A percentile compares a stretch with the other conserved stretches of the same genome.
These are phyloP conservation scores for Xylaria sp. DNA, from an alignment of 2,329 filamentous ascomycete species.

Conservation along the genomic window DNA sequence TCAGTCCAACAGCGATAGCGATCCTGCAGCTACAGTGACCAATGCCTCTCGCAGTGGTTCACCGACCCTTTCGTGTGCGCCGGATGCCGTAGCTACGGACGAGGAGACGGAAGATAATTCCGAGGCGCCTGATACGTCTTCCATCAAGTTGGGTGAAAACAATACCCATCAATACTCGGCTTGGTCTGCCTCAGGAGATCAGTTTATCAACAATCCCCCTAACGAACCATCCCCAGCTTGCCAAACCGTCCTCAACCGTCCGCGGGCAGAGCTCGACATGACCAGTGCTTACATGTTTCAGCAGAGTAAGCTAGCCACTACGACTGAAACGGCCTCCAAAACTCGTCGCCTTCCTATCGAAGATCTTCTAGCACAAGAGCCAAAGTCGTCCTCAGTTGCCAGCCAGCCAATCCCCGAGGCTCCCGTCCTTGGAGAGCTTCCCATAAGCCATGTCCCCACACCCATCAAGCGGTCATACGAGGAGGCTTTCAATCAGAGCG, in stretches of 20 bases:
- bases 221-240: not conserved
- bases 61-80: conserved; percentile 4
- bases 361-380: conserved; percentile 46
- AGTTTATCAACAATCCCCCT: conserved; percentile 49
- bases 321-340: conserved; percentile 24
- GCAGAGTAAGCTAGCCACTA: conserved; percentile 45
- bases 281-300: conserved; percentile 49
- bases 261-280: conserved; percentile 47
- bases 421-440: not conserved
- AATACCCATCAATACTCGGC: conserved; percentile 31
- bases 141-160: conserved; percentile 30
- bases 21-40: not conserved
- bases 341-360: conserved; percentile 45
- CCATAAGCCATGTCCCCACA: not conserved
- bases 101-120: not conserved
- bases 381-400: conserved; percentile 24
- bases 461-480: conserved; percentile 45
- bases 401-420: not conserved
- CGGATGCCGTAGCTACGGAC: conserved; percentile 9
- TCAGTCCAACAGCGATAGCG: conserved; percentile 5
- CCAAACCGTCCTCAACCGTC: conserved; percentile 17
- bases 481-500: conserved; percentile 39
- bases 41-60: conserved; percentile 8
- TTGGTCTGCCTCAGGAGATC: conserved; percentile 44
- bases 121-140: conserved; percentile 13